Base-by-base conservation (phyloP, 2,329 filamentous ascomycete genomes). In the Colletotrichum sp. region DNA sequence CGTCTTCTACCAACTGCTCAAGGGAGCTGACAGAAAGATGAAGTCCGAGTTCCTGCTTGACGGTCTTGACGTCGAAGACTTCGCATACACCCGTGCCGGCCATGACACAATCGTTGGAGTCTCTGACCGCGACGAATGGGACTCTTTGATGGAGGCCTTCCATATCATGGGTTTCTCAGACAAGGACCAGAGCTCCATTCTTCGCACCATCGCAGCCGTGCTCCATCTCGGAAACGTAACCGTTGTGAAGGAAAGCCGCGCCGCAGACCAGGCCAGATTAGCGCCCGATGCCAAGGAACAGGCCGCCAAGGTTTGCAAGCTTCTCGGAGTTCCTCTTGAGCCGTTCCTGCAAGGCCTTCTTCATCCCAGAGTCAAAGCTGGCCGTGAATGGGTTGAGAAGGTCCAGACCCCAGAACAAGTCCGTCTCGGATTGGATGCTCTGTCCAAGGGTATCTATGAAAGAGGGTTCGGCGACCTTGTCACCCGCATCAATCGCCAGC, bases 351-450 rank as follows among this genome's bases (percentile, higher is more conserved):
- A 96, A 82, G 96, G 95, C 0, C 87, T 99, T 7, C 89, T 99
- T 13, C 97, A 98, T 81, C 97, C 97, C 12, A 95, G 92, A 73
- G 97, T 99, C 55, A 98, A 98, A 85, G 97, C 97, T 56, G 97
- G 97, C 24, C 92, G 96, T 68, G 97, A 99, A 86, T 98, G 96
- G 97, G 97, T 99, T 3, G 96, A 98, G 82, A 99, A 98, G 83
- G 96, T 97, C 2, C 97, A 99, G 83, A 98, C 96, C 1, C 96
- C 97, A 0, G 97, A 99, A 78, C 97, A 99, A 83, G 97, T 98
- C 59, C 94, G 95, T 28, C 92, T 98, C 12, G 91, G 95, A 5
- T 91, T 99, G 59, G 96, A 98, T 84, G 96, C 97, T 18, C 89
- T 99, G 18, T 93, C 97, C 9, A 99, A 99, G 85, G 97, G 97